Evolutionary conservation across 768 basidiomycete species (phyloP).

Genomic region (Tylopilus vinaceipallidus): DNA sequence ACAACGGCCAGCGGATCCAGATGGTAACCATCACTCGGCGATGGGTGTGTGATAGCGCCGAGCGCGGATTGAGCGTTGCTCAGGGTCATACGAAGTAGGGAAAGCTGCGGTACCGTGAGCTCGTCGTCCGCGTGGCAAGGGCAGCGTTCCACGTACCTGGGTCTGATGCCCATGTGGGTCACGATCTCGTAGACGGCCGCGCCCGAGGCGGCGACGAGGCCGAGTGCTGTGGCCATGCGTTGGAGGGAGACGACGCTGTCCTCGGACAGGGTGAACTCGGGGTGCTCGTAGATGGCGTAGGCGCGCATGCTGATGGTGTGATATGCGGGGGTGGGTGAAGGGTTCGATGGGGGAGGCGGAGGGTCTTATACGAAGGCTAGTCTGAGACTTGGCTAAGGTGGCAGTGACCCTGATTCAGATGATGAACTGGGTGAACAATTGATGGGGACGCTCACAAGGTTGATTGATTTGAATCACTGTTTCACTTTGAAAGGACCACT

Average conservation of each 20-base stretch:
- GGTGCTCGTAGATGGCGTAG: constrained; percentile 35
- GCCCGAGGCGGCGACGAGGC: constrained; percentile 32
- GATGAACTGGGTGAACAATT: no score
- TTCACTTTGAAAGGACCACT: constrained; percentile 10
- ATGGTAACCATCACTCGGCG: background rate
- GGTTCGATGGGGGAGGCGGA: no score
- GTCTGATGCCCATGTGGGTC: constrained; percentile 9
- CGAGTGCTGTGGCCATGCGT: constrained; percentile 26
- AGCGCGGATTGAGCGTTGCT: background rate
- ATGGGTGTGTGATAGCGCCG: background rate
- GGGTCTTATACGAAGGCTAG: constrained; percentile 7
- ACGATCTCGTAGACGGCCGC: constrained; percentile 33
- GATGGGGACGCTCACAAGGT: constrained; percentile 1
- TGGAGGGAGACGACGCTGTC: constrained; percentile 24
- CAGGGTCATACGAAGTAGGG: constrained; percentile 10
- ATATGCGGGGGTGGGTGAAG: background rate
- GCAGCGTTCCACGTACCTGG: constrained; percentile 15
- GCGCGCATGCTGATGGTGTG: constrained; percentile 26
- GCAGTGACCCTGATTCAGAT: no score
- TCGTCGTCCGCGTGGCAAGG: background rate
- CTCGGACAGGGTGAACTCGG: constrained; percentile 29
- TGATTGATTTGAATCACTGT: constrained; percentile 7
- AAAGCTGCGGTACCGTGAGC: constrained; percentile 12
- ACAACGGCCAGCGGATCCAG: constrained; percentile 14
- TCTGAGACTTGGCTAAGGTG: no score